Evolutionary conservation across 139 green algal genomes (phyloP), one percentile per base, ranked within the genome.

Genomic region (Astrephomene gubernaculifera): DNA sequence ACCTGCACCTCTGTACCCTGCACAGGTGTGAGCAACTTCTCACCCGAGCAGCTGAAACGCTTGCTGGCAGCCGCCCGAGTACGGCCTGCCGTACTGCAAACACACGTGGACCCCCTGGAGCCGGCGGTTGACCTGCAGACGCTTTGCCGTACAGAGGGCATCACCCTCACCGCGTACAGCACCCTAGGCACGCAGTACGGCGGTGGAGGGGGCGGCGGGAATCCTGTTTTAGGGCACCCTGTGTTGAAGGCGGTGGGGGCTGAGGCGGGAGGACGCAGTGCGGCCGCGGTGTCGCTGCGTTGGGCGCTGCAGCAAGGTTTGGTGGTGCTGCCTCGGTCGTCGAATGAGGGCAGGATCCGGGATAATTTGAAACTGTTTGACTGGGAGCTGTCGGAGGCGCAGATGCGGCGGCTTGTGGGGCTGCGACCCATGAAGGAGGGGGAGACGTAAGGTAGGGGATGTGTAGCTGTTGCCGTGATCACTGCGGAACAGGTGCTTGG

Each of bases 11-110:
- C n/a, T n/a, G n/a, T n/a, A n/a, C 43, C 2, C 22, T 12, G 19
- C 81, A 53, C 88, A 92, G 92, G 94, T 24, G 93, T 97, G 12
- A 94, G 87, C 87, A 98, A 98, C 86, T 98, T 98, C 86, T 79
- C 91, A 27, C 21, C 94, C 2, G 39, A 80, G 9, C 79, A 98
- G 83, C 79, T 98, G 75, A 12, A 38, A 22, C 78, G 92, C 91
- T 90, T 98, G 76, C 76, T 95, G 65, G 49, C 63, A 2, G 71
- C 91, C 2, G 91, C 94, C 0, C 61, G 67, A 35, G 83, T 97
- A 22, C 91, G 89, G 73, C 94, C 94, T 3, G 87, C 91, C 19
- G 87, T 97, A 43, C 83, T 98, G 38, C 82, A 87, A 63, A 35
- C 79, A 5, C 76, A 89, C 69, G 81, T 89, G 44, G 85, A 86